These are phyloP conservation scores for Acanthamoeba lugdunensis DNA, from an alignment of 208 protist genomes.

Conservation along the genomic window DNA sequence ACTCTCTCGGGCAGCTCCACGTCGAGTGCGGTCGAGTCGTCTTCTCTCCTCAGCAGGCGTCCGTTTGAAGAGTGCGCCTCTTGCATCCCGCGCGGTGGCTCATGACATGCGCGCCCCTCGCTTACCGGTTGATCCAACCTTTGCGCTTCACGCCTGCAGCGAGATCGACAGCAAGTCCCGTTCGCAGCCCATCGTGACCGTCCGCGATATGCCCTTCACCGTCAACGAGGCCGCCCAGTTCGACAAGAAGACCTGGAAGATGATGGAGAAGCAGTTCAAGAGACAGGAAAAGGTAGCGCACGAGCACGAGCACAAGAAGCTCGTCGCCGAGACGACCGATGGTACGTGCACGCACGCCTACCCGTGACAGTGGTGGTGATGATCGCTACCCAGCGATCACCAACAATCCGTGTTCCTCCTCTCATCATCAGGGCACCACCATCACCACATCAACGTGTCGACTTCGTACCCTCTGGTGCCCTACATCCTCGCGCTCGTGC, in stretches of 20 bases:
- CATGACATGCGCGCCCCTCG: neutral
- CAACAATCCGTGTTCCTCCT: neutral
- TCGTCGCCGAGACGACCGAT: neutral
- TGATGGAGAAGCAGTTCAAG: constrained; percentile 38
- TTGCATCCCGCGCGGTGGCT: neutral
- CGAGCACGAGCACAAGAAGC: constrained; percentile 15
- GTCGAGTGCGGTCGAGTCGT: neutral
- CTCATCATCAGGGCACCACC: neutral
- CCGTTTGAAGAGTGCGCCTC: neutral
- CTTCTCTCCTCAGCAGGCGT: neutral
- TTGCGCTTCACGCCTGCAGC: neutral
- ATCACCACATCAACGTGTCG: constrained; percentile 70
- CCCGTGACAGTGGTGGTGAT: neutral
- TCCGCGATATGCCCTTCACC: neutral
- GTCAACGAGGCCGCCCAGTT: neutral
- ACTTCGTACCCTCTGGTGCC: constrained; percentile 44
- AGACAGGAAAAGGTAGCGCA: neutral
- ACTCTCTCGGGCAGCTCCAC: neutral
- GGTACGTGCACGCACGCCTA: neutral
- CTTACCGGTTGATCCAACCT: neutral
- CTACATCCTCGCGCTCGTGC: constrained; percentile 65
- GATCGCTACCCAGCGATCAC: too few relatives aligned
- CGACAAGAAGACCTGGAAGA: constrained; percentile 29
- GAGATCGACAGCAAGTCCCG: neutral
- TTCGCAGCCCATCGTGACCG: constrained; percentile 18